A percentile compares a stretch with the other conserved stretches of the same genome.
Evolutionary conservation across 2,329 filamentous ascomycete species (phyloP).

Genomic region (Alternaria consortialis): DNA sequence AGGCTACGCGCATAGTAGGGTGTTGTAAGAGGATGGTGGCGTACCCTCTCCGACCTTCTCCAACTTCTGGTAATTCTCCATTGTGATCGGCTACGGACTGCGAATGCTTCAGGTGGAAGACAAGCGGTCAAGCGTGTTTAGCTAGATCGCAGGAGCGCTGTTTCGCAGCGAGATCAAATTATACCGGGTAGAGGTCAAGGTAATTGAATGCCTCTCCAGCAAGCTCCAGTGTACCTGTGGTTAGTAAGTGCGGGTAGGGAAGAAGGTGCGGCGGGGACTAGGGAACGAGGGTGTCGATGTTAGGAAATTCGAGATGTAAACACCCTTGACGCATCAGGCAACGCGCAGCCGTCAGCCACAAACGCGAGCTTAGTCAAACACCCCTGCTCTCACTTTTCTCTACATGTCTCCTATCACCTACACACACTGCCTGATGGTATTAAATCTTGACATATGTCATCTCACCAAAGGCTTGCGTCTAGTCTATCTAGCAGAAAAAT

Average conservation of each 20-base stretch:
- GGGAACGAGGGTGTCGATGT: conserved; percentile 24
- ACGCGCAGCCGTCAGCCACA: conserved; percentile 30
- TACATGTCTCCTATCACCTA: neutral
- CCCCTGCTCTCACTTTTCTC: conserved; percentile 14
- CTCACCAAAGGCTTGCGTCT: neutral
- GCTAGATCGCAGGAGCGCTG: neutral
- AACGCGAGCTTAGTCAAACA: conserved; percentile 33
- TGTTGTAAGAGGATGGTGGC: neutral
- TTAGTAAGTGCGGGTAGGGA: conserved; percentile 34
- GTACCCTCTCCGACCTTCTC: conserved; percentile 96
- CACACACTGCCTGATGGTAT: neutral
- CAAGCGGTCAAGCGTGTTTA: conserved; percentile 31
- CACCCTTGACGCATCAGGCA: conserved; percentile 29
- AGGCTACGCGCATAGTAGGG: neutral
- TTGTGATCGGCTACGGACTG: conserved; percentile 51
- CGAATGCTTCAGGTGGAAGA: conserved; percentile 24
- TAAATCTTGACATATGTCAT: too few species aligned
- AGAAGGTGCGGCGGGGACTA: conserved; percentile 19
- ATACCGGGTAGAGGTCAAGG: neutral
- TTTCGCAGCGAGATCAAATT: conserved; percentile 6
- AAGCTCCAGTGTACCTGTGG: conserved; percentile 29
- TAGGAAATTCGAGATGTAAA: conserved; percentile 37
- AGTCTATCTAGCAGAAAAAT: conserved; percentile 15
- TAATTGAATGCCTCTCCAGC: neutral
- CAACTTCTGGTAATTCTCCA: conserved; percentile 97